Conservation (phyloP, 2,329 filamentous ascomycete genomes). For the Pseudocercospora fijiensis region DNA sequence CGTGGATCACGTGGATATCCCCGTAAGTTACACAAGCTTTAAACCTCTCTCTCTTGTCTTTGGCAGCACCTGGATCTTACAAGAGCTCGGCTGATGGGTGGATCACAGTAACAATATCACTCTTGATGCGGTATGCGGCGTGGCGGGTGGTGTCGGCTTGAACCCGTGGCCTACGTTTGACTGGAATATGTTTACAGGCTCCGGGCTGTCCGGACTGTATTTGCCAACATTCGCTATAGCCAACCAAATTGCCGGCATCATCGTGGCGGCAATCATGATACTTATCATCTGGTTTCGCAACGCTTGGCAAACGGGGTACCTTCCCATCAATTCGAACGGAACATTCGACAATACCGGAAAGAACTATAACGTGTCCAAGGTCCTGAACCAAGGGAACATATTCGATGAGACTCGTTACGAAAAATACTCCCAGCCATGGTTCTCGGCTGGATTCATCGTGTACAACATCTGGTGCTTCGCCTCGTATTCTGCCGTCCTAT, state of each 20-base stretch:
- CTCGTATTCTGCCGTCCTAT: constrained; percentile 11
- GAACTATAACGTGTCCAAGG: constrained; percentile 75
- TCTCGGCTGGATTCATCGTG: constrained; percentile 14
- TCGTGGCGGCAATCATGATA: constrained; percentile 28
- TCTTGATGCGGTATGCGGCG: constrained; percentile 8
- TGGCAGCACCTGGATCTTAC: not conserved
- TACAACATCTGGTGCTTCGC: constrained; percentile 15
- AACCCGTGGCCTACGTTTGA: constrained; percentile 66
- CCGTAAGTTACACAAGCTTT: constrained; percentile 8
- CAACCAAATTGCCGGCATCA: constrained; percentile 65
- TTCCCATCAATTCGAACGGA: constrained; percentile 77
- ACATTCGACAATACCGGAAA: constrained; percentile 82
- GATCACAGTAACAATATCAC: constrained; percentile 12
- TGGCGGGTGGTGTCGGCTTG: constrained; percentile 13
- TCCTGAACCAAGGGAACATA: constrained; percentile 70
- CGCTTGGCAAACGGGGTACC: constrained; percentile 74
- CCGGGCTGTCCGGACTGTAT: constrained; percentile 51
- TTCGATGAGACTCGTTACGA: constrained; percentile 75
- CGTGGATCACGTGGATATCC: constrained; percentile 16
- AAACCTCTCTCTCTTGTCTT: not conserved
- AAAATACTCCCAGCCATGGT: constrained; percentile 68
- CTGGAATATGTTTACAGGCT: constrained; percentile 74
- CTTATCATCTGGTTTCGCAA: constrained; percentile 61
- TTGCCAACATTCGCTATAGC: constrained; percentile 39
- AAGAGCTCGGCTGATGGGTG: not conserved